Conservation (phyloP, 495 filamentous ascomycete species). For the Usnea hakonensis region DNA sequence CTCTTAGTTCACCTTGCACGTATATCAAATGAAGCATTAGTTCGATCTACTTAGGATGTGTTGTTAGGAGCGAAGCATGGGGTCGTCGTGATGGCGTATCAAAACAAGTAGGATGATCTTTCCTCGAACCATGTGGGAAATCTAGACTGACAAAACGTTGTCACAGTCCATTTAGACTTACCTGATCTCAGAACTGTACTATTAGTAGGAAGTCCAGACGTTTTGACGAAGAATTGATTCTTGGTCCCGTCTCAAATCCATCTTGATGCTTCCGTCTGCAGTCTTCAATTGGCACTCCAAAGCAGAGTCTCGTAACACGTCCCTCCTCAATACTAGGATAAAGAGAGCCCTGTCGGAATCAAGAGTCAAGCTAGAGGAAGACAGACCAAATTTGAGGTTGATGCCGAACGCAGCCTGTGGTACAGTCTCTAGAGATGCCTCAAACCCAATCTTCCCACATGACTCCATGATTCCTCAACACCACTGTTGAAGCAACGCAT, state of each 20-base stretch:
- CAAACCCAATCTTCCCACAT: neutral
- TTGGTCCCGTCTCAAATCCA: neutral
- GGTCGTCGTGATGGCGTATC: neutral
- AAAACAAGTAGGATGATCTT: neutral
- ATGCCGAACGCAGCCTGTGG: neutral
- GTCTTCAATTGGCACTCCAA: neutral
- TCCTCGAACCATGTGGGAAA: neutral
- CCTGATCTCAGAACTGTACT: neutral
- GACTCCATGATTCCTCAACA: neutral
- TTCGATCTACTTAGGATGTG: neutral
- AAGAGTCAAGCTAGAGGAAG: neutral
- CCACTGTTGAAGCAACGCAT: neutral
- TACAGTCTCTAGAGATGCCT: neutral
- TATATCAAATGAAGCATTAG: neutral
- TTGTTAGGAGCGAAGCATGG: neutral
- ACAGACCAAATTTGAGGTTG: neutral
- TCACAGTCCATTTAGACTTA: neutral
- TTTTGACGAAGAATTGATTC: neutral
- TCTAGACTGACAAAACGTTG: neutral
- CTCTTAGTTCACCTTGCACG: neutral
- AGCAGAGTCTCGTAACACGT: neutral
- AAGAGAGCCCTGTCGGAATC: neutral
- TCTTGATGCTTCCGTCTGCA: neutral
- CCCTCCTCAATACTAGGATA: neutral
- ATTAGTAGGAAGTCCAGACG: neutral